Base-by-base conservation (phyloP, 768 basidiomycete species). In the Termitomyces sp. region DNA sequence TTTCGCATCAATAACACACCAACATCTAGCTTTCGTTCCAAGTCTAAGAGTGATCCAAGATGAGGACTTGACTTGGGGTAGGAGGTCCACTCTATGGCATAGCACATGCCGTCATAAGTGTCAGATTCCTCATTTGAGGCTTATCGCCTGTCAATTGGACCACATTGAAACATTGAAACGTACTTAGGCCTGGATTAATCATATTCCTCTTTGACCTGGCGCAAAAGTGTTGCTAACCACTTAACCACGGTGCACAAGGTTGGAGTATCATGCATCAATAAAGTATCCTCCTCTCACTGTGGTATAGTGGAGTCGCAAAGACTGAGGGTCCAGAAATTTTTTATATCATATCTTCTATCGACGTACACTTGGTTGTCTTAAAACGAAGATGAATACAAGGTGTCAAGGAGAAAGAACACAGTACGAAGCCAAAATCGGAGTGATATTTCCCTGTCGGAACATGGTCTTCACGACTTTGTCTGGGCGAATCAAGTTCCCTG, bases 301-400 rank as follows among this genome's bases (percentile, higher is more conserved):
- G 42, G 10, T 3, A 20, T 8, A 16, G 16, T 12, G 26, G 16
- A 51, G 50, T 24, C 35, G 16, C 50, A 16, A 28, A 40, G 6
- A 42, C 30, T 30, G n/a, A 30, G n/a, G 40, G 35, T 53, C 44
- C 61, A 66, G 57, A 64, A 64, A 26, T 26, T 64, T 63, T 32
- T 61, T 59, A 72, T 74, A 71, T 66, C 66, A 72, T 56, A 53
- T 71, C 70, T 62, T 70, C 62, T 65, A 64, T 66, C 72, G 72
- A 68, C 69, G 72, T 75, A 75, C 73, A 73, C 63, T 69, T 71
- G 65, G 59, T 56, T 65, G 62, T 69, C 69, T 70, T 68, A 65
- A 69, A 69, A 73, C 66, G 72, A 67, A 63, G 68, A 65, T 61
- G 61, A 64, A 66, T 70, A 73, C 70, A 72, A 70, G 48, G 68